Evolutionary conservation across 2,329 filamentous ascomycete genomes (phyloP).

Genomic region (Pseudocercospora pini-densiflorae): DNA sequence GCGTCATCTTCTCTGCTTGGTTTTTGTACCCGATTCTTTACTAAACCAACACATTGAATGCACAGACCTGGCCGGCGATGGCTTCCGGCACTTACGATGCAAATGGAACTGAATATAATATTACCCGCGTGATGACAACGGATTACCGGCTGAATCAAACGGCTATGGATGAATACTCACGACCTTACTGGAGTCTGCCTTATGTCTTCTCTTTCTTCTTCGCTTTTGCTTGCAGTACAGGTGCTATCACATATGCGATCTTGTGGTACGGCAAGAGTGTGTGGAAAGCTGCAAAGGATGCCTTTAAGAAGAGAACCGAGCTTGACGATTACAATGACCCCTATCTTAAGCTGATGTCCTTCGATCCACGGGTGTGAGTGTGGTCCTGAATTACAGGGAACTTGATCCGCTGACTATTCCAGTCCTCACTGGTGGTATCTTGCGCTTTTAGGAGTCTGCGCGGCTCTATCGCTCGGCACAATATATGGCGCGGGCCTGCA

Average conservation of each 20-base stretch:
- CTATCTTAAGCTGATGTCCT: constrained; percentile 40
- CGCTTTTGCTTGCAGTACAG: constrained; percentile 42
- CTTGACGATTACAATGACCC: constrained; percentile 37
- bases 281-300: constrained; percentile 23
- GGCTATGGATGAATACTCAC: constrained; percentile 26
- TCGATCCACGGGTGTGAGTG: constrained; percentile 27
- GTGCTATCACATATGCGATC: constrained; percentile 37
- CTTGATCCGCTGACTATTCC: neutral
- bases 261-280: constrained; percentile 38
- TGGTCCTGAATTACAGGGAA: no score
- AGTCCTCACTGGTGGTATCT: constrained; percentile 41
- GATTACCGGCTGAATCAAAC: constrained; percentile 54
- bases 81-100: constrained; percentile 79
- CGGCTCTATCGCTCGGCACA: constrained; percentile 35
- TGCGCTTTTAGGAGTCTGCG: constrained; percentile 33
- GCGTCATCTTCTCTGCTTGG: constrained; percentile 37
- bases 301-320: constrained; percentile 25
- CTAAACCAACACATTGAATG: constrained; percentile 83
- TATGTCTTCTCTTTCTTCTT: constrained; percentile 41
- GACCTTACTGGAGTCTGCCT: constrained; percentile 35
- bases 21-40: constrained; percentile 70
- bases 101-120: constrained; percentile 78
- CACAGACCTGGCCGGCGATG: constrained; percentile 61
- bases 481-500: constrained; percentile 37
- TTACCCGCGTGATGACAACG: constrained; percentile 74